Conservation (phyloP, 192 early-diverging fungal genomes). For the Podochytrium sp. region DNA sequence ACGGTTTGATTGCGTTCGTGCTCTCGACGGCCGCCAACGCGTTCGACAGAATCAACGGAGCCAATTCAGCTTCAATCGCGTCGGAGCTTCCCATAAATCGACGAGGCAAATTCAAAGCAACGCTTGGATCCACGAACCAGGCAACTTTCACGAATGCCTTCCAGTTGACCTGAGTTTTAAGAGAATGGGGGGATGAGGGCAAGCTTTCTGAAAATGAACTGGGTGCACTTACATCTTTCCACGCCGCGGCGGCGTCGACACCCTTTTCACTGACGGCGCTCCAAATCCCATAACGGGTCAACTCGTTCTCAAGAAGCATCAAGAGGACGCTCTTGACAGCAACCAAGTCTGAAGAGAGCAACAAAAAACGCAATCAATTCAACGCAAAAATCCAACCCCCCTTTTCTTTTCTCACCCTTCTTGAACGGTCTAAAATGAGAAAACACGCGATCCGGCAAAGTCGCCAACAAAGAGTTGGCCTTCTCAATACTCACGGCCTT, state of each 20-base stretch:
- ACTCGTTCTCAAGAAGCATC: slow-evolving; percentile 87
- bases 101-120: slow-evolving; percentile 77
- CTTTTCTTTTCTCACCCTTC: too few relatives aligned
- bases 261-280: slow-evolving; percentile 62
- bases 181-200: too few relatives aligned
- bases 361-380: neutral
- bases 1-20: slow-evolving; percentile 73
- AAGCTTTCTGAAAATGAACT: slow-evolving; percentile 12
- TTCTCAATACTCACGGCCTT: slow-evolving; percentile 37
- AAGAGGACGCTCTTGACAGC: slow-evolving; percentile 69
- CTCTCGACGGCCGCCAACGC: slow-evolving; percentile 70
- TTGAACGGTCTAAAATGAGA: slow-evolving; percentile 17
- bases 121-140: slow-evolving; percentile 80
- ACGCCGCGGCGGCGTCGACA: neutral
- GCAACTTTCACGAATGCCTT: slow-evolving; percentile 72
- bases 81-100: slow-evolving; percentile 74
- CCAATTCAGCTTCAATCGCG: slow-evolving; percentile 48
- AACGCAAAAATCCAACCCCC: neutral
- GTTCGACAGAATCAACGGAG: slow-evolving; percentile 46
- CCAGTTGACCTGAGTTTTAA: slow-evolving; percentile 77
- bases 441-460: slow-evolving; percentile 8
- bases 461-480: slow-evolving; percentile 15
- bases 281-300: slow-evolving; percentile 85
- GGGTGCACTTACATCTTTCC: neutral
- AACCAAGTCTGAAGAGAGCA: slow-evolving; percentile 1